A percentile compares a stretch with the other conserved stretches of the same genome.
Evolutionary conservation across 2,329 filamentous ascomycete genomes (phyloP).

Genomic region (Paecilomyces fulvus): DNA sequence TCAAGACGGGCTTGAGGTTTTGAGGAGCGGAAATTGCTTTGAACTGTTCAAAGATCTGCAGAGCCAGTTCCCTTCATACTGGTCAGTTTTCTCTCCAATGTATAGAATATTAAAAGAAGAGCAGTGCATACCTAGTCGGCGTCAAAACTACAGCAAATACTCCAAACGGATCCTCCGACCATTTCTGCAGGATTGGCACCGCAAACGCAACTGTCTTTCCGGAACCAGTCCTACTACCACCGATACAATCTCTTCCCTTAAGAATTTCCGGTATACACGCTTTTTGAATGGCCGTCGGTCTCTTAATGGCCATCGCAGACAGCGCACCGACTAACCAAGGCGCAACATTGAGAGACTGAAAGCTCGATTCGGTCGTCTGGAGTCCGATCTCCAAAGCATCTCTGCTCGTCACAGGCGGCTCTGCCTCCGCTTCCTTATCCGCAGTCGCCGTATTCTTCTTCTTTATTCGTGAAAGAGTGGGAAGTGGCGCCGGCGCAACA

Average conservation of each 20-base stretch:
- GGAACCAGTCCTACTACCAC: slow-evolving; percentile 87
- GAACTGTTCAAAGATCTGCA: slow-evolving; percentile 95
- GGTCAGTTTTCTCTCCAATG: neutral
- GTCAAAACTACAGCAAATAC: slow-evolving; percentile 88
- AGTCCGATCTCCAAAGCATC: slow-evolving; percentile 33
- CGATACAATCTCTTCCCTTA: slow-evolving; percentile 86
- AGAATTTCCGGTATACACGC: slow-evolving; percentile 89
- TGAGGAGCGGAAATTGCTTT: slow-evolving; percentile 85
- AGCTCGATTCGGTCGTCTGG: slow-evolving; percentile 47
- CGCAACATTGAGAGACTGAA: slow-evolving; percentile 62
- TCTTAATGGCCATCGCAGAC: slow-evolving; percentile 66
- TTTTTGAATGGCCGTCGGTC: slow-evolving; percentile 87
- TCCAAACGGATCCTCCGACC: slow-evolving; percentile 83
- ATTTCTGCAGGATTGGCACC: slow-evolving; percentile 86
- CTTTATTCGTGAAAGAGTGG: slow-evolving; percentile 33
- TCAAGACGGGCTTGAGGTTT: slow-evolving; percentile 75
- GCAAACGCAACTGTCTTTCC: slow-evolving; percentile 97
- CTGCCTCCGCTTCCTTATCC: slow-evolving; percentile 10
- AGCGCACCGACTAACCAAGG: slow-evolving; percentile 87
- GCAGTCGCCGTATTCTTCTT: slow-evolving; percentile 24
- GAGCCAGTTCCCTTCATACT: slow-evolving; percentile 63
- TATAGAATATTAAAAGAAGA: neutral
- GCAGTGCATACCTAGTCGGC: slow-evolving; percentile 57
- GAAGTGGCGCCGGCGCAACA: slow-evolving; percentile 25
- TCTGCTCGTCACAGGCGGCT: slow-evolving; percentile 30